Evolutionary conservation across 2,329 filamentous ascomycete species (phyloP).

Genomic region (Trichoderma lentiforme): DNA sequence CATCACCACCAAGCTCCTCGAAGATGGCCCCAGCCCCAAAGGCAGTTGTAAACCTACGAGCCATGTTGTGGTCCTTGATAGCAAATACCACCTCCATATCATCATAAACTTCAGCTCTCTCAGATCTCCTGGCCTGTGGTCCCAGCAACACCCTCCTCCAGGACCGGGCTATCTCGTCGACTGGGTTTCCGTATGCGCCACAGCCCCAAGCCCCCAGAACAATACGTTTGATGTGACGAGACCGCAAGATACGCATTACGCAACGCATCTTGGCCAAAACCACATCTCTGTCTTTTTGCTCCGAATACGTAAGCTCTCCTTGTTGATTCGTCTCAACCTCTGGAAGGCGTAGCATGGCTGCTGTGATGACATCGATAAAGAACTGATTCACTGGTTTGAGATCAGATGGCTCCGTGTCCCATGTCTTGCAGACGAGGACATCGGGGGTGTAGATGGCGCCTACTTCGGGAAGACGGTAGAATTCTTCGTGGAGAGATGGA

Average conservation of each 20-base stretch:
- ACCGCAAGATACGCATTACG: conserved; percentile 51
- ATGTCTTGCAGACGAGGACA: conserved; percentile 54
- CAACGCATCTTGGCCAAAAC: conserved; percentile 54
- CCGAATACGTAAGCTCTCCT: conserved; percentile 37
- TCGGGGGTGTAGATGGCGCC: conserved; percentile 56
- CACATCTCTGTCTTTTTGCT: conserved; percentile 48
- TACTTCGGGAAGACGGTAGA: conserved; percentile 58
- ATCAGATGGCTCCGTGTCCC: conserved; percentile 23
- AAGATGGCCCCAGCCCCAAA: conserved; percentile 7
- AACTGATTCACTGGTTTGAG: conserved; percentile 45
- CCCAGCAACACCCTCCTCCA: conserved; percentile 40
- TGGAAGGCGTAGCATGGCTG: conserved; percentile 57
- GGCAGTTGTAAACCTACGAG: conserved; percentile 3
- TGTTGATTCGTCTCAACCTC: conserved; percentile 40
- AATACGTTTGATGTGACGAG: conserved; percentile 45
- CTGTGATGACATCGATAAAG: conserved; percentile 57
- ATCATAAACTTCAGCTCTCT: not conserved
- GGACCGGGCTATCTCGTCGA: conserved; percentile 53
- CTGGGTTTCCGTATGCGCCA: conserved; percentile 61
- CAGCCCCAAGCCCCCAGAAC: conserved; percentile 65
- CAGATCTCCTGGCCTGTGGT: not conserved
- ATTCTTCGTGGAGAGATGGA: conserved; percentile 54
- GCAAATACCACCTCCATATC: conserved; percentile 16
- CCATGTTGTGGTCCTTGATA: conserved; percentile 13
- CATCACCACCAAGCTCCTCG: not conserved